These are phyloP conservation scores for Aethionema arabicum DNA, from an alignment of 345 rosid genomes.

Conservation along the genomic window DNA sequence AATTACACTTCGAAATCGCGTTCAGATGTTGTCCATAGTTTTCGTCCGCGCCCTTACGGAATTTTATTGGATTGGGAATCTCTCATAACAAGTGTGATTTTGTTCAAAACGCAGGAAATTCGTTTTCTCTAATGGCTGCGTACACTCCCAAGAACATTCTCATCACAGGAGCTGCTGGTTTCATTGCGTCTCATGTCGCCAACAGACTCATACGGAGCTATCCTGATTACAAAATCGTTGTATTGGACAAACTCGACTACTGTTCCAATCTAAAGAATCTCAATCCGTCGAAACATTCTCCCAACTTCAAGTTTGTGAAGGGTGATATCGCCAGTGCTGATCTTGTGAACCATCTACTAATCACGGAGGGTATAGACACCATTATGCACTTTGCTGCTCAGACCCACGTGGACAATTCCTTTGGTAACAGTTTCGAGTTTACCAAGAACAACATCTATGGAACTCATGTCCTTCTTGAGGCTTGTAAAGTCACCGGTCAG, in stretches of 20 bases:
- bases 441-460: slow-evolving; percentile 88
- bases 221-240: slow-evolving; percentile 82
- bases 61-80: neutral
- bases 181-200: slow-evolving; percentile 84
- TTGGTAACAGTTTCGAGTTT: slow-evolving; percentile 91
- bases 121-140: slow-evolving; percentile 38
- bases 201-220: slow-evolving; percentile 68
- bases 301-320: slow-evolving; percentile 82
- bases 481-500: slow-evolving; percentile 92
- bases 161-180: slow-evolving; percentile 87
- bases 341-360: slow-evolving; percentile 80
- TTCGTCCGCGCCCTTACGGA: slow-evolving; percentile 13
- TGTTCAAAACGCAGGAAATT: slow-evolving; percentile 8
- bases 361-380: slow-evolving; percentile 82
- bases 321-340: slow-evolving; percentile 90
- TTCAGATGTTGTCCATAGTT: neutral
- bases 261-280: slow-evolving; percentile 84
- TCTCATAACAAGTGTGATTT: neutral
- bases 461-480: slow-evolving; percentile 85
- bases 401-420: slow-evolving; percentile 86
- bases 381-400: slow-evolving; percentile 96
- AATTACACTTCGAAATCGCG: neutral
- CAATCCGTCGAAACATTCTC: slow-evolving; percentile 56
- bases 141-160: slow-evolving; percentile 81
- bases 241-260: slow-evolving; percentile 87